phyloP scores from a whole-genome alignment of 257 asterid species.

The Ilex aquifolium region DNA sequence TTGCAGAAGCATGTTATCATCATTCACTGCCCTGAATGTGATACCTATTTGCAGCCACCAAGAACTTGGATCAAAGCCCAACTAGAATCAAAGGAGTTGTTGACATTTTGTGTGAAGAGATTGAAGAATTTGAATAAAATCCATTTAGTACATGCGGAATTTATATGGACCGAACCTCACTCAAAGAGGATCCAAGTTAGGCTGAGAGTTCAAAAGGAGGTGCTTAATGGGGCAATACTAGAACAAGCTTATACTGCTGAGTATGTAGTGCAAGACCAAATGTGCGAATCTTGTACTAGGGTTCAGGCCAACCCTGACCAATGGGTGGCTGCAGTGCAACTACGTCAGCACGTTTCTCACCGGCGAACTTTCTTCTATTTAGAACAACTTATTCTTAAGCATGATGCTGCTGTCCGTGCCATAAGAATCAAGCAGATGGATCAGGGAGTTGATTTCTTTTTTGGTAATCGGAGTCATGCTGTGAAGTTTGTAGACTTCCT shows the following conservation, averaged over 20 bases:
- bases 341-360: constrained; percentile 54
- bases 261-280: constrained; percentile 43
- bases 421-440: constrained; percentile 46
- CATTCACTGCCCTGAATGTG: constrained; percentile 39
- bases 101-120: constrained; percentile 41
- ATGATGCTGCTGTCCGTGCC: constrained; percentile 45
- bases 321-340: constrained; percentile 57
- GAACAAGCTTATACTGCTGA: constrained; percentile 39
- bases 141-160: constrained; percentile 35
- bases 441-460: constrained; percentile 51
- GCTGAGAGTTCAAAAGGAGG: constrained; percentile 48
- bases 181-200: constrained; percentile 47
- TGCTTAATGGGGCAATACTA: constrained; percentile 43
- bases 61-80: constrained; percentile 48
- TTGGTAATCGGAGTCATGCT: constrained; percentile 39
- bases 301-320: constrained; percentile 53
- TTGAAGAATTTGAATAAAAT: constrained; percentile 41
- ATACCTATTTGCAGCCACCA: constrained; percentile 41
- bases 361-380: constrained; percentile 50
- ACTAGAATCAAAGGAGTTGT: constrained; percentile 41
- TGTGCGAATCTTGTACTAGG: constrained; percentile 49
- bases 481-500: constrained; percentile 41
- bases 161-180: constrained; percentile 50
- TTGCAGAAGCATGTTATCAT: constrained; percentile 37
- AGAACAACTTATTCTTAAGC: constrained; percentile 57